Conservation (phyloP, 75 land plant species). For the Isoetes taiwanensis region DNA sequence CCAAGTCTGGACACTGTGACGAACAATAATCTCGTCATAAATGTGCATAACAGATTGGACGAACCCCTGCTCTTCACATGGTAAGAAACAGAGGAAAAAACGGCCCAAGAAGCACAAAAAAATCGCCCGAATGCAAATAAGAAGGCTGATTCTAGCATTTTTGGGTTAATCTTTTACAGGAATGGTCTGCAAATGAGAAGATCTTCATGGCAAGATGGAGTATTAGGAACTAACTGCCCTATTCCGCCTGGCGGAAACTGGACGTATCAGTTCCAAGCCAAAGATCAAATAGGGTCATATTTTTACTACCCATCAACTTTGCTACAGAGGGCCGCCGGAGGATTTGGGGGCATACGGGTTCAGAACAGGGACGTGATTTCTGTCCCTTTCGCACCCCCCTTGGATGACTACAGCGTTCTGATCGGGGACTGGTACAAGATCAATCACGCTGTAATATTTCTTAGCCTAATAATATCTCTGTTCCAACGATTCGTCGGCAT, state of each 20-base stretch:
- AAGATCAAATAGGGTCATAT: conserved; percentile 89
- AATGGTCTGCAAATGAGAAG: conserved; percentile 55
- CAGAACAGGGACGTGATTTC: conserved; percentile 46
- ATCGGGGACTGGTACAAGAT: conserved; percentile 90
- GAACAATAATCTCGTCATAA: conserved; percentile 41
- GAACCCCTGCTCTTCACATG: conserved; percentile 44
- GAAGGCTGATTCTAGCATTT: neutral
- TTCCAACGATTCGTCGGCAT: no score
- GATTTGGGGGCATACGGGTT: conserved; percentile 56
- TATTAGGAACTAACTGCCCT: conserved; percentile 75
- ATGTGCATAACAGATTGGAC: conserved; percentile 45
- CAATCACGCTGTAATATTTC: no score
- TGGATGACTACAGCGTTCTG: conserved; percentile 48
- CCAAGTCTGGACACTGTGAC: conserved; percentile 28
- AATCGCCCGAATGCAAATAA: no score
- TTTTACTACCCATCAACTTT: conserved; percentile 63
- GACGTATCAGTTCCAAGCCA: conserved; percentile 78
- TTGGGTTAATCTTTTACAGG: conserved; percentile 26
- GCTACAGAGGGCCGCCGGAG: conserved; percentile 71
- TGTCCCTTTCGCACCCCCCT: conserved; percentile 59
- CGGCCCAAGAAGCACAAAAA: no score
- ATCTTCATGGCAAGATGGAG: conserved; percentile 86
- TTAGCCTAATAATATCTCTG: no score
- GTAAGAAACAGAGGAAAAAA: no score
- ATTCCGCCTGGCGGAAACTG: conserved; percentile 68